phyloP scores from a whole-genome alignment of 805 yeast genomes.

The Kuraishia hungarica region DNA sequence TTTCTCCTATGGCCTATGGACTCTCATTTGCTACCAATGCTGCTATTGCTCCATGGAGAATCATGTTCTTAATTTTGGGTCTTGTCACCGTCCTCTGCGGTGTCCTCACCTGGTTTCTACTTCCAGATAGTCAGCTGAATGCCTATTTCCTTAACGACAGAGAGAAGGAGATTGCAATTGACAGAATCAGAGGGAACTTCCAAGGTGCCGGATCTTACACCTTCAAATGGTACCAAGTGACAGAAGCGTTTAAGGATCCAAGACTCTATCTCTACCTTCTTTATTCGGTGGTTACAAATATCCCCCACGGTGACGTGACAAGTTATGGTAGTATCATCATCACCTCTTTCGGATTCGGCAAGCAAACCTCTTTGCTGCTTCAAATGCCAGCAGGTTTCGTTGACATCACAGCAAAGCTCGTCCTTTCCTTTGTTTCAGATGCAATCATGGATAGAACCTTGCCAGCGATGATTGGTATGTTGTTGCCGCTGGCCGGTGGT shows the following conservation, averaged over 20 bases:
- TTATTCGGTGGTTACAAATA: constrained; percentile 41
- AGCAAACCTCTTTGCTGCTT: constrained; percentile 34
- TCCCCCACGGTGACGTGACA: constrained; percentile 43
- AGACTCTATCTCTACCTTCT: constrained; percentile 44
- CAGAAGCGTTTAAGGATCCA: constrained; percentile 37
- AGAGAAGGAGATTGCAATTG: constrained; percentile 33
- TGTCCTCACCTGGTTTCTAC: constrained; percentile 25
- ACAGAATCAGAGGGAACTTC: constrained; percentile 37
- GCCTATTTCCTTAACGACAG: background rate
- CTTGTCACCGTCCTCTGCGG: constrained; percentile 45
- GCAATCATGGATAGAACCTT: constrained; percentile 12
- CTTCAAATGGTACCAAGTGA: constrained; percentile 34
- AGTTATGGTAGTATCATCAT: constrained; percentile 46
- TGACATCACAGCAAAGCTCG: constrained; percentile 30
- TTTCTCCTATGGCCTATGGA: constrained; percentile 1
- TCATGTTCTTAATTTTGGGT: constrained; percentile 50
- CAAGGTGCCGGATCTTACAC: constrained; percentile 43
- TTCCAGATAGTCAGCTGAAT: constrained; percentile 10
- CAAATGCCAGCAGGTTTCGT: constrained; percentile 53
- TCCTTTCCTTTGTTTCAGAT: constrained; percentile 12
- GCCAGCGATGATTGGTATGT: constrained; percentile 42
- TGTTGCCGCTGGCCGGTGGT: constrained; percentile 10
- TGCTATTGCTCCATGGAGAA: constrained; percentile 38
- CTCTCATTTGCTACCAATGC: background rate
- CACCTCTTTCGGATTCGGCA: constrained; percentile 40